Base-by-base conservation (phyloP, 352 stramenopile species). In the Phytophthora citricola region DNA sequence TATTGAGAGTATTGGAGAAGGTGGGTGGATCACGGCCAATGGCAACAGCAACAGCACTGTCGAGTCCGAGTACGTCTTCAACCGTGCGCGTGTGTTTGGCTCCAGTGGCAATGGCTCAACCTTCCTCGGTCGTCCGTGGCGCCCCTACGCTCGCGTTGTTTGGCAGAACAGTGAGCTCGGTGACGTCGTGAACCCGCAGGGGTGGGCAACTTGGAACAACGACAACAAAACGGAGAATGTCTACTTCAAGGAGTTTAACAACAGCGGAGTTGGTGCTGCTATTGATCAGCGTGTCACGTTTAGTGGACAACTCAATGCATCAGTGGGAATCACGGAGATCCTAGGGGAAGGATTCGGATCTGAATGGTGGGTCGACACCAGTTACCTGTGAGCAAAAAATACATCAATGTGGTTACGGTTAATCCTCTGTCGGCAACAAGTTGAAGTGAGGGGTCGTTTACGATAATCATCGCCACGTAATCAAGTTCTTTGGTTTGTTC, bases 61-160 rank as follows among this genome's bases (percentile, higher is more conserved):
- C 43, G 17, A 22, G 31, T 53, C 41, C 5, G 54, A 53, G 20
- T 62, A 52, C n/a, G 43, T 62, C 26, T 62, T 62, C 20, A 62
- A 62, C n/a, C n/a, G 50, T 22, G 45, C 45, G 7, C 45, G 45
- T 22, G 55, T 63, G 15, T 49, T 43, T 11, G 36, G 31, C 10
- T 40, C 40, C 5, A 60, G 27, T 20, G 52, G n/a, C 10, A 53
- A 58, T n/a, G 29, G 48, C 11, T 45, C 40, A 7, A 52, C 58
- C 7, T 60, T 43, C 29, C 38, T 66, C 5, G 58, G 58, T 29
- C 58, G 58, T 38, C 58, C 58, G 41, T 66, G 58, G 58, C 14
- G 22, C n/a, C 38, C 41, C 9, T 60, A 48, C 31, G 48, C 43
- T 26, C 49, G 49, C 15, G 46, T 56, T 26, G 54, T 61, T 4